A percentile compares a stretch with the other conserved stretches of the same genome.
Evolutionary conservation across 768 basidiomycete species (phyloP).

Genomic region (Russula compacta): DNA sequence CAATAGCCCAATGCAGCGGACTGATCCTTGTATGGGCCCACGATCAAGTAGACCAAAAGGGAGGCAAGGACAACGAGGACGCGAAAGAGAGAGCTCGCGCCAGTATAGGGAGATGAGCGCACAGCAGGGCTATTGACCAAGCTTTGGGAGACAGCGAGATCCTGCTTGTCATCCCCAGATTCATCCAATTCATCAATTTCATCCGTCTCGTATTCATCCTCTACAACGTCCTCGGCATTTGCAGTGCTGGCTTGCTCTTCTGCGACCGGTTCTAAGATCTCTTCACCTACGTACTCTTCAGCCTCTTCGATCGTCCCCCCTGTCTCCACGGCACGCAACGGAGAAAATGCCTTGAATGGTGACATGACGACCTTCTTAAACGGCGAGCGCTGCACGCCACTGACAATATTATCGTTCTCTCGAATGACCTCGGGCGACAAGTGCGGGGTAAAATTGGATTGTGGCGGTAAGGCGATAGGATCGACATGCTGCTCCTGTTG

Average conservation of each 20-base stretch:
- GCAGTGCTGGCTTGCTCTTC: constrained; percentile 13
- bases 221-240: constrained; percentile 1
- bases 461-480: constrained; percentile 34
- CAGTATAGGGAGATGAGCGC: neutral
- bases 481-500: constrained; percentile 8
- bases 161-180: constrained; percentile 14
- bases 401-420: constrained; percentile 22
- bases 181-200: constrained; percentile 19
- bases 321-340: constrained; percentile 1
- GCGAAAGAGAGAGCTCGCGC: constrained; percentile 30
- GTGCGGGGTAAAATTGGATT: constrained; percentile 48
- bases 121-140: constrained; percentile 30
- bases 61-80: constrained; percentile 31
- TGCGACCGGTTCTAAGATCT: neutral
- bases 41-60: constrained; percentile 25
- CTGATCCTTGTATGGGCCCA: constrained; percentile 48
- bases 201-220: constrained; percentile 1
- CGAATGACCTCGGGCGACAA: constrained; percentile 34
- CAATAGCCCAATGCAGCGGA: constrained; percentile 73
- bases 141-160: constrained; percentile 30
- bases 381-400: constrained; percentile 7
- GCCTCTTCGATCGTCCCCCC: constrained; percentile 19
- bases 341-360: constrained; percentile 8
- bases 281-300: constrained; percentile 18
- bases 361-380: constrained; percentile 12